Base-by-base conservation (phyloP, 129 eudicot genomes). In the Flaveria ramosissima region DNA sequence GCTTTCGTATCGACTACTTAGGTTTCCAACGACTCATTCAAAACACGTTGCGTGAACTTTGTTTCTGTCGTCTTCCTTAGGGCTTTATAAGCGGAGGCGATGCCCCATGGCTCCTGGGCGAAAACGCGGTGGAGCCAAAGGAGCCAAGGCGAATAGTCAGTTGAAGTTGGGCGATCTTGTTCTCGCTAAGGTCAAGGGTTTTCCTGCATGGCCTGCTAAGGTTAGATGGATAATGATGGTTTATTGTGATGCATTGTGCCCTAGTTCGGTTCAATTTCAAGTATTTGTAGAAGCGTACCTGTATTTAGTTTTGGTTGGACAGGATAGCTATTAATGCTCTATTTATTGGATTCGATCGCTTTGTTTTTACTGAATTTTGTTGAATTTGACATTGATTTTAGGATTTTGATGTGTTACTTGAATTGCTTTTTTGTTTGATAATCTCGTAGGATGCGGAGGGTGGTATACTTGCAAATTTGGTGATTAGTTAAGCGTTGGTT, bases 191-290 rank as follows among this genome's bases (percentile, higher is more conserved):
- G 98, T 93, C 75, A 90, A 90, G 86, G 98, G 98, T 2, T 88
- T 81, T 77, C 98, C 98, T 77, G 88, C 97, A 60, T 93, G 98
- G 98, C 98, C 98, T 76, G 98, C 98, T 50, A 86, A 90, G 98
- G 98, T 93, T 77, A 43, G 79, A 73, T 43, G 76, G 11, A 59
- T 19, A 21, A 24, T 78, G 57, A 47, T 71, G 72, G 19, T 36
- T 20, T 5, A 1, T 24, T 14, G 15, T 47, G 52, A 11, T 67
- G 47, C 80, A 59, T 68, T 72, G 64, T 76, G 71, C 14, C 20
- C 16, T 71, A 48, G 50, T 24, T 46, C 15, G 61, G n/a, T 81
- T 74, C 46, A 56, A 50, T 42, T 59, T 57, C 52, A 14, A 53
- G 13, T 70, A 26, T 43, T 75, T 23, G 36, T 42, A 45, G 70